phyloP scores from a whole-genome alignment of 2,329 filamentous ascomycete species.

The Aspergillus phoenicis region DNA sequence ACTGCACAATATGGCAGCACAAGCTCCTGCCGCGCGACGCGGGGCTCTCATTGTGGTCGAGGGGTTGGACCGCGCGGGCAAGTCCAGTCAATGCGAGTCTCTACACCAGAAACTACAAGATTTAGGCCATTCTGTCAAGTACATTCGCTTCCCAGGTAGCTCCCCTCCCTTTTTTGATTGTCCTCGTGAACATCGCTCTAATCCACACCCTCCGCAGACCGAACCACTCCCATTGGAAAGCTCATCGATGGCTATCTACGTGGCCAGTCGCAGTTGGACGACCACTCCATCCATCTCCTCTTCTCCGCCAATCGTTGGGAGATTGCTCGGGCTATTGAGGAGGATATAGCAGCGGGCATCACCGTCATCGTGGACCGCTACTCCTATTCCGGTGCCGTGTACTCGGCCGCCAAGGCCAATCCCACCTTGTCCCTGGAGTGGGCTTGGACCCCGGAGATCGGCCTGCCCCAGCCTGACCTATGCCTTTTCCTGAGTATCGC shows the following conservation, averaged over 20 bases:
- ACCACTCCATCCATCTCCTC: constrained; percentile 85
- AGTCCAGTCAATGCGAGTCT: constrained; percentile 82
- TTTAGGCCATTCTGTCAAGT: constrained; percentile 56
- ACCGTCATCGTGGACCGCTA: constrained; percentile 89
- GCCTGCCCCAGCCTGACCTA: constrained; percentile 82
- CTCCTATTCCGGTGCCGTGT: constrained; percentile 92
- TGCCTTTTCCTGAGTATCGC: constrained; percentile 85
- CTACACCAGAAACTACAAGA: constrained; percentile 59
- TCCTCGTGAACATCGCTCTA: constrained; percentile 1
- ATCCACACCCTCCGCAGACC: constrained; percentile 57
- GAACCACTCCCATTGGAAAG: constrained; percentile 79
- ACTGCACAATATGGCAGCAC: constrained; percentile 18
- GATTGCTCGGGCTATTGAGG: constrained; percentile 46
- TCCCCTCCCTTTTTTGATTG: neutral
- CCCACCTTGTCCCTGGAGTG: constrained; percentile 70
- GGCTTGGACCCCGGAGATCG: constrained; percentile 82
- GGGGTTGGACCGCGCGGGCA: constrained; percentile 85
- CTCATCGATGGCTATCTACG: constrained; percentile 85
- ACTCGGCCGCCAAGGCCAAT: constrained; percentile 84
- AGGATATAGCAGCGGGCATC: constrained; percentile 63
- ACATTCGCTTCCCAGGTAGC: constrained; percentile 68
- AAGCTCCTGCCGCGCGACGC: constrained; percentile 39
- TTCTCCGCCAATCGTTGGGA: constrained; percentile 95
- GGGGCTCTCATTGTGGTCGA: constrained; percentile 83
- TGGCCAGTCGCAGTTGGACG: constrained; percentile 71